Evolutionary conservation across 2,329 filamentous ascomycete species (phyloP).

Genomic region (Dactylonectria macrodidyma): DNA sequence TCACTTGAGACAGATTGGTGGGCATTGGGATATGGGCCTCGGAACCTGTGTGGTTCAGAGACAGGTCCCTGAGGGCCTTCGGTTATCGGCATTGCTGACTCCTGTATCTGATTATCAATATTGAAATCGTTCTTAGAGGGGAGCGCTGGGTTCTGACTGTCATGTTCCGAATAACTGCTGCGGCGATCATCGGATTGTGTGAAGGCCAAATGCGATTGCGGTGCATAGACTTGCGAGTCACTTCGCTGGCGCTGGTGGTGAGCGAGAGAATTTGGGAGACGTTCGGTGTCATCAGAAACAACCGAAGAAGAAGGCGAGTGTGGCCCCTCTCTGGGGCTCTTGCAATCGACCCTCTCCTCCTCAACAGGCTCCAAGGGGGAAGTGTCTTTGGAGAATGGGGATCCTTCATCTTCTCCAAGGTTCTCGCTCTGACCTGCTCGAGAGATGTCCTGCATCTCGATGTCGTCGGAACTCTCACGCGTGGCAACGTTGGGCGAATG

Average conservation of each 20-base stretch:
- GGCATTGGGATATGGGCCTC: constrained; percentile 10
- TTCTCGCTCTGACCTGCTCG: constrained; percentile 27
- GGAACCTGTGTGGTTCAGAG: constrained; percentile 26
- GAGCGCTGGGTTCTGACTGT: constrained; percentile 43
- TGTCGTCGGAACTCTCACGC: constrained; percentile 30
- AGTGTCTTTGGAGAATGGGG: constrained; percentile 43
- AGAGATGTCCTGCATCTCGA: constrained; percentile 28
- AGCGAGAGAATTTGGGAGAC: constrained; percentile 15
- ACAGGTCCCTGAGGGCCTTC: constrained; percentile 36
- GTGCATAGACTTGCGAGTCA: constrained; percentile 28
- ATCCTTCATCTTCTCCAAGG: constrained; percentile 39
- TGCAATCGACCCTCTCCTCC: constrained; percentile 38
- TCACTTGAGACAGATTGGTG: constrained; percentile 20
- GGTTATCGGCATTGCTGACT: constrained; percentile 22
- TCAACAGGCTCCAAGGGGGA: constrained; percentile 46
- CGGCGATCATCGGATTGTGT: constrained; percentile 35
- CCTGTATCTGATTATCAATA: constrained; percentile 45
- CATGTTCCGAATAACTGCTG: constrained; percentile 38
- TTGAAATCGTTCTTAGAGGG: constrained; percentile 32
- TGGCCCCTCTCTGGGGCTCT: constrained; percentile 29
- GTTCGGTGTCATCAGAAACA: constrained; percentile 29
- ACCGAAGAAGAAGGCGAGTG: constrained; percentile 35
- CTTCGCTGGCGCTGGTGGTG: constrained; percentile 31
- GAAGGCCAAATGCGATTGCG: constrained; percentile 22
- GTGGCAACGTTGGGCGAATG: constrained; percentile 34